These are phyloP conservation scores for Phycomyces nitens DNA, from an alignment of 192 early-diverging fungal genomes.

Conservation along the genomic window DNA sequence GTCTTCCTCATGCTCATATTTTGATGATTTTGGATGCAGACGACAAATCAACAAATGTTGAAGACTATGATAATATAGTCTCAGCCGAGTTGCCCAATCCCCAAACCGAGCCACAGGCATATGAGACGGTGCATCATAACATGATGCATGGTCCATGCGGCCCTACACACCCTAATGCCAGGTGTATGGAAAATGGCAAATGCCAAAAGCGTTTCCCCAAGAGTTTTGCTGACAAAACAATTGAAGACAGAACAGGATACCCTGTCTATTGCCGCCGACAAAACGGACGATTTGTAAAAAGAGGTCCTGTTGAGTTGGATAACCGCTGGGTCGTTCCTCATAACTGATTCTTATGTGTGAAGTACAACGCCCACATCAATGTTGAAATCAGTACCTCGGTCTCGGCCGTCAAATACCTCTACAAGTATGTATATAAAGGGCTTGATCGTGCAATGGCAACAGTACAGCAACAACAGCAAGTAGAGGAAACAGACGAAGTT, in stretches of 20 bases:
- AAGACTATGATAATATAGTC: no score
- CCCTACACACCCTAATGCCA: no score
- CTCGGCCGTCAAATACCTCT: no score
- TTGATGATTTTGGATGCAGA: no score
- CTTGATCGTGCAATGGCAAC: slow-evolving; percentile 9
- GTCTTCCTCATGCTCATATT: no score
- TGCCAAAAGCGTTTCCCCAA: slow-evolving; percentile 35
- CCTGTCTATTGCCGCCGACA: slow-evolving; percentile 22
- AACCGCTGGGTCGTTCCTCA: slow-evolving; percentile 34
- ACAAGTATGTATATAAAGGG: no score
- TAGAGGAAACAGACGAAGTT: slow-evolving; percentile 7
- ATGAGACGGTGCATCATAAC: slow-evolving; percentile 16
- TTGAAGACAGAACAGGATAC: slow-evolving; percentile 16
- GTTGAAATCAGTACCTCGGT: slow-evolving; percentile 19
- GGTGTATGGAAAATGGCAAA: no score
- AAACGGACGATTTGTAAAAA: not conserved
- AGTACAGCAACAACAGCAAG: not conserved
- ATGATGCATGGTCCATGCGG: no score
- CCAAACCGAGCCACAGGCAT: not conserved
- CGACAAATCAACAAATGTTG: no score
- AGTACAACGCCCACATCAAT: slow-evolving; percentile 39
- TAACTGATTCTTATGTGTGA: slow-evolving; percentile 29
- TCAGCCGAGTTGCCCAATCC: slow-evolving; percentile 23
- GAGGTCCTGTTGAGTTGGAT: slow-evolving; percentile 18
- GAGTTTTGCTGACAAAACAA: slow-evolving; percentile 1